Conservation (phyloP, 805 yeast genomes). For the Candida namnaoensis region DNA sequence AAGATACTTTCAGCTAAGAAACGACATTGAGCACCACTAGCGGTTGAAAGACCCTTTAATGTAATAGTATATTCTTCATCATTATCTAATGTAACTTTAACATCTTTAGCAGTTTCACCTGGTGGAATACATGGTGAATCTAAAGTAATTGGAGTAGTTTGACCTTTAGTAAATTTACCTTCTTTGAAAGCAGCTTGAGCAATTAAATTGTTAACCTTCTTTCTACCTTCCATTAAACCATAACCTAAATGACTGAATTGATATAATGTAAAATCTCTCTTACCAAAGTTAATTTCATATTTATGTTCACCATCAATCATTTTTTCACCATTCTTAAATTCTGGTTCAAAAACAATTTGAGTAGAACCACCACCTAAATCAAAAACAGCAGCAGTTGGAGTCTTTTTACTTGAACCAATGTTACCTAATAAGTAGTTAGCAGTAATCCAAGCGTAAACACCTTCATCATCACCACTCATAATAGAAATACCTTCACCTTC, state of each 20-base stretch:
- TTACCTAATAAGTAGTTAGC: constrained; percentile 89
- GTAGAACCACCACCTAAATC: constrained; percentile 99
- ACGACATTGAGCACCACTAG: constrained; percentile 83
- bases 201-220: constrained; percentile 62
- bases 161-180: constrained; percentile 29
- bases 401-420: constrained; percentile 66
- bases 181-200: constrained; percentile 40
- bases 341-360: constrained; percentile 96
- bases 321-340: constrained; percentile 44
- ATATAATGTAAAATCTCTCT: constrained; percentile 69
- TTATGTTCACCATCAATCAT: constrained; percentile 87
- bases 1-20: constrained; percentile 72
- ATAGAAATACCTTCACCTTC: constrained; percentile 80
- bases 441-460: constrained; percentile 98
- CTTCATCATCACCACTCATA: constrained; percentile 96
- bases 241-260: constrained; percentile 94
- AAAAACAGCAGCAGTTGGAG: constrained; percentile 92
- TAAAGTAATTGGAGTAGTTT: constrained; percentile 36
- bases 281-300: constrained; percentile 73
- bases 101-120: constrained; percentile 48
- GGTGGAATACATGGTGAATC: constrained; percentile 88
- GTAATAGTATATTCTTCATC: constrained; percentile 41
- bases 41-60: constrained; percentile 54
- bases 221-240: constrained; percentile 92
- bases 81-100: constrained; percentile 46